A percentile compares a stretch with the other conserved stretches of the same genome.
phyloP scores from a whole-genome alignment of 257 asterid species.

The Jacaranda copaia region DNA sequence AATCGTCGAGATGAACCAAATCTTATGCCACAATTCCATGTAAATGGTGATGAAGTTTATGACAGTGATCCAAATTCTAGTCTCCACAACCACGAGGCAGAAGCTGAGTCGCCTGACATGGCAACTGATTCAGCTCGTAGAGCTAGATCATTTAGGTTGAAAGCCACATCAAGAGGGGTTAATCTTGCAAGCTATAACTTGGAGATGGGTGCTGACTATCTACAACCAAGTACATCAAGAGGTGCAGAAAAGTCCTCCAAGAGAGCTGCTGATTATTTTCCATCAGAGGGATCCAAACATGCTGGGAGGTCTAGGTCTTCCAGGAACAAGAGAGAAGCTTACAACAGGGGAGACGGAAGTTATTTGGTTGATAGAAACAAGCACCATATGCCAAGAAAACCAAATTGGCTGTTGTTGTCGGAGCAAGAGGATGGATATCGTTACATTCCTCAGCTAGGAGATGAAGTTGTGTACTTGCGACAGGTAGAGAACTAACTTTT shows the following conservation, averaged over 20 bases:
- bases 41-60: slow-evolving; percentile 45
- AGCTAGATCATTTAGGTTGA: slow-evolving; percentile 70
- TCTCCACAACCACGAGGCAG: slow-evolving; percentile 45
- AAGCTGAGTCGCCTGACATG: slow-evolving; percentile 60
- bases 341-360: slow-evolving; percentile 41
- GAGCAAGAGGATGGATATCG: slow-evolving; percentile 91
- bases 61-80: slow-evolving; percentile 46
- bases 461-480: slow-evolving; percentile 81
- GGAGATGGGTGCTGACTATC: slow-evolving; percentile 47
- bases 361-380: slow-evolving; percentile 45
- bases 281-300: slow-evolving; percentile 53
- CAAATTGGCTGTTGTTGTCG: slow-evolving; percentile 78
- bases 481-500: slow-evolving; percentile 64
- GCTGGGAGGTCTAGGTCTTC: slow-evolving; percentile 54
- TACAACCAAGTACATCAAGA: slow-evolving; percentile 57
- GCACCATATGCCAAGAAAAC: slow-evolving; percentile 43
- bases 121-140: slow-evolving; percentile 82
- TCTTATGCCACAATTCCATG: slow-evolving; percentile 35
- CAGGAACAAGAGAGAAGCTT: slow-evolving; percentile 53
- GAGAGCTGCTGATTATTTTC: slow-evolving; percentile 48
- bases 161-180: slow-evolving; percentile 55
- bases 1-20: slow-evolving; percentile 40
- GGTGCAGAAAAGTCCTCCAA: slow-evolving; percentile 52
- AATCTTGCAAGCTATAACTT: slow-evolving; percentile 39
- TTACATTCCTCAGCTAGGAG: slow-evolving; percentile 97